Base-by-base conservation (phyloP, 2,329 filamentous ascomycete genomes). In the Periconia digitata region DNA sequence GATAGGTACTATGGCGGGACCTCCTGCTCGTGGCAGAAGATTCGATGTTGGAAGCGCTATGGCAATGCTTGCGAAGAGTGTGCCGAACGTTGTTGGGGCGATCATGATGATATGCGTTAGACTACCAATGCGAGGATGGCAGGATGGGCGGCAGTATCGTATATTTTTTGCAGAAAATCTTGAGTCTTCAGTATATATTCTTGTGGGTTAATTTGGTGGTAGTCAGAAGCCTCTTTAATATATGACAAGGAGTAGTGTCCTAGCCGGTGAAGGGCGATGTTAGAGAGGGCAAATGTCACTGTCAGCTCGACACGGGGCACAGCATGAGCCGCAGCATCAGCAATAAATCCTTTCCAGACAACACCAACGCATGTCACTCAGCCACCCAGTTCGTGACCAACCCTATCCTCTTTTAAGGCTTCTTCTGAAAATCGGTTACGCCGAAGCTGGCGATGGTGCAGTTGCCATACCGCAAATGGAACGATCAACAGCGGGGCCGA, bases 1-100 rank as follows among this genome's bases (percentile, higher is more conserved):
- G 21, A 74, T 66, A 8, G 72, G 66, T 7, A 49, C 50, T 38
- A 54, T 53, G 10, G 54, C 54, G 16, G 72, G 72, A 2, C 63
- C 71, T 41, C 72, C 72, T 20, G 71, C 71, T 21, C 69, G 64
- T 17, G 53, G 10, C 17, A 29, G 2, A 18, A 45, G 44, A 15
- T 20, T 18, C 15, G 23, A n/a, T 12, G 48, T 40, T 24, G 47
- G 47, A 8, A 46, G 43, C 4, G 47, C 47, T 8, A 43, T 37
- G 20, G 49, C 39, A 18, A 51, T 44, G 16, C 36, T 24, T 18
- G 23, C 22, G 32, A 51, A 35, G n/a, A 41, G 20, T 16, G 44
- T 42, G 29, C 39, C n/a, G 40, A 50, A 3, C 29, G 23, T 18
- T 32, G 37, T 44, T 16, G 44, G 32, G 41, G 37, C 20, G 17